These are phyloP conservation scores for Naganishia onofrii DNA, from an alignment of 768 basidiomycete genomes.

Conservation along the genomic window DNA sequence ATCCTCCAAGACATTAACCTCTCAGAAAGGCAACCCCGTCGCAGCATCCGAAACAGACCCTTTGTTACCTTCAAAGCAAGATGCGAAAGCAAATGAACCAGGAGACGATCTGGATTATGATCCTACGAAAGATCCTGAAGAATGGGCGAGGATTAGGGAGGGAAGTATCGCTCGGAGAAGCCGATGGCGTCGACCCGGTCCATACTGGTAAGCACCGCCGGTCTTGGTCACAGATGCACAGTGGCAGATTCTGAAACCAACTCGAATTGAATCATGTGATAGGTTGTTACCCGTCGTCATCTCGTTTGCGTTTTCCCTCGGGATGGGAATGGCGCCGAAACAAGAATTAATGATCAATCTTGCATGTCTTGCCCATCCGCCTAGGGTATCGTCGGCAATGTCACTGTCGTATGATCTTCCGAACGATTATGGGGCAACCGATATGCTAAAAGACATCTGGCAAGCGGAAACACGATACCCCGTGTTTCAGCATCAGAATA, in stretches of 20 bases:
- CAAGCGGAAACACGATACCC: not conserved
- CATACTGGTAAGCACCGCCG: constrained; percentile 23
- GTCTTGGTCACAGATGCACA: not conserved
- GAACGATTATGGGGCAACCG: constrained; percentile 24
- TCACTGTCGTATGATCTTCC: not conserved
- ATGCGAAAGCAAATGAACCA: too few species aligned
- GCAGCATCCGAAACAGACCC: constrained; percentile 11
- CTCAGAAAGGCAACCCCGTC: not conserved
- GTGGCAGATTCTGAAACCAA: not conserved
- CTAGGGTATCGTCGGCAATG: constrained; percentile 27
- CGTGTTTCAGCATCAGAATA: not conserved
- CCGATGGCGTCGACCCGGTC: constrained; percentile 38
- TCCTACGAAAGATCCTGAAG: constrained; percentile 23
- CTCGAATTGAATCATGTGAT: constrained; percentile 28
- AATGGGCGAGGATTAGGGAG: constrained; percentile 35
- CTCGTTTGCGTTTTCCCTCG: constrained; percentile 40
- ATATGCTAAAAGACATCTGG: constrained; percentile 22
- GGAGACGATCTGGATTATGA: constrained; percentile 20
- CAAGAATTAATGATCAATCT: constrained; percentile 48
- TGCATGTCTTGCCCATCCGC: constrained; percentile 50
- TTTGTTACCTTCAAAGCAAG: not conserved
- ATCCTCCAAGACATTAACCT: not conserved
- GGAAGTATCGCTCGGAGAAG: constrained; percentile 39
- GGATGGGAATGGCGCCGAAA: constrained; percentile 47
- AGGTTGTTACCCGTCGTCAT: constrained; percentile 47